Evolutionary conservation across 2,329 filamentous ascomycete species (phyloP).

Genomic region (Furcasterigmium sp.): DNA sequence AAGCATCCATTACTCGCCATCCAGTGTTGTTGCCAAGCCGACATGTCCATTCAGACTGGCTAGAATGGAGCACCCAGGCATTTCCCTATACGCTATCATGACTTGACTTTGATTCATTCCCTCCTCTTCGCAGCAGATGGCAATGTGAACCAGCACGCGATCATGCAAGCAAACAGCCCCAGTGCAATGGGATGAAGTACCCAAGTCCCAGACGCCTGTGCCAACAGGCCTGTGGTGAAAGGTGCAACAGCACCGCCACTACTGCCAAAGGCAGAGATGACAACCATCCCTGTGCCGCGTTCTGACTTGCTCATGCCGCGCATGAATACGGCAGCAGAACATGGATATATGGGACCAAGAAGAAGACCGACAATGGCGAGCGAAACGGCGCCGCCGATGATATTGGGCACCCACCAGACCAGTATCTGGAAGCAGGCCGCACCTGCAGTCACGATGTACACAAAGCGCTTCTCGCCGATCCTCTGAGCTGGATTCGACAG

Average conservation of each 20-base stretch:
- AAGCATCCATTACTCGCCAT: no score
- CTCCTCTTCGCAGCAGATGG: slow-evolving; percentile 53
- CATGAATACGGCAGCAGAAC: slow-evolving; percentile 60
- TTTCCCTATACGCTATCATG: no score
- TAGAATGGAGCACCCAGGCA: no score
- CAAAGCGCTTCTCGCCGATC: slow-evolving; percentile 66
- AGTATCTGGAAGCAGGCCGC: slow-evolving; percentile 67
- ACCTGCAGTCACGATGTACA: slow-evolving; percentile 56
- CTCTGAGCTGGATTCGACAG: slow-evolving; percentile 61
- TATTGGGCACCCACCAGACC: slow-evolving; percentile 72
- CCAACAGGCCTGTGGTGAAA: slow-evolving; percentile 59
- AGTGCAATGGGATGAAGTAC: slow-evolving; percentile 65
- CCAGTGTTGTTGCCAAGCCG: no score
- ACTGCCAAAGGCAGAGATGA: slow-evolving; percentile 65
- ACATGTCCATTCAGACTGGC: no score
- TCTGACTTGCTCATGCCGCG: slow-evolving; percentile 53
- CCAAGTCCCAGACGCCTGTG: slow-evolving; percentile 57
- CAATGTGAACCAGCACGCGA: slow-evolving; percentile 57
- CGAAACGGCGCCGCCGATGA: slow-evolving; percentile 64
- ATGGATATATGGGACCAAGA: slow-evolving; percentile 76
- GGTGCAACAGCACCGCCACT: slow-evolving; percentile 64
- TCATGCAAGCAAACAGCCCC: slow-evolving; percentile 59
- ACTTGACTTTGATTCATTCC: no score
- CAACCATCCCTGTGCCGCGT: slow-evolving; percentile 58
- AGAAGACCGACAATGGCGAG: slow-evolving; percentile 68